phyloP scores from a whole-genome alignment of 2,329 filamentous ascomycete species.

The Talaromyces rugulosus region DNA sequence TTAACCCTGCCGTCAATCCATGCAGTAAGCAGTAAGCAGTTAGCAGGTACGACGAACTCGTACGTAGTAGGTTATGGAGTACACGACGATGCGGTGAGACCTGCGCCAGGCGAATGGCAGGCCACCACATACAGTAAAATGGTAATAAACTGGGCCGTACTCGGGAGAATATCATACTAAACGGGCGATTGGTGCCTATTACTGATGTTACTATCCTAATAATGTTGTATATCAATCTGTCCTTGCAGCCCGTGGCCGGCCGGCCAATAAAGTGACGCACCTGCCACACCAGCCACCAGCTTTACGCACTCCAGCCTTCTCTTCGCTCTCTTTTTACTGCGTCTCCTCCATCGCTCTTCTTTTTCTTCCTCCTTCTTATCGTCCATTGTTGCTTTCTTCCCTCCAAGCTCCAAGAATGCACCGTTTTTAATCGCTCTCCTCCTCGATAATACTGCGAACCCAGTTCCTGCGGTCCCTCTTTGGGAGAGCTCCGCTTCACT shows the following conservation, averaged over 20 bases:
- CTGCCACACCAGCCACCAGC: slow-evolving; percentile 11
- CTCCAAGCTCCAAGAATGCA: neutral
- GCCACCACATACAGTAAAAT: neutral
- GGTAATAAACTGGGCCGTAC: neutral
- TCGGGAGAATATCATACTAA: neutral
- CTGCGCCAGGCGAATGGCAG: neutral
- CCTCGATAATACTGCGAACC: neutral
- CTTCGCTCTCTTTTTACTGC: slow-evolving; percentile 7
- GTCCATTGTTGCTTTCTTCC: neutral
- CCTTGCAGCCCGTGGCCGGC: neutral
- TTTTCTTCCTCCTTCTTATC: neutral
- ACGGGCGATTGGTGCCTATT: neutral
- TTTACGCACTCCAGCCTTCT: slow-evolving; percentile 24
- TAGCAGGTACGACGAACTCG: neutral
- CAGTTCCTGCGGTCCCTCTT: neutral
- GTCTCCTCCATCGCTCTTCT: neutral
- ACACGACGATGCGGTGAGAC: neutral
- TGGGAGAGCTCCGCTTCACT: slow-evolving; percentile 10
- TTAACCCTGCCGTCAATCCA: neutral
- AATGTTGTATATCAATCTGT: neutral
- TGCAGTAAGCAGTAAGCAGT: neutral
- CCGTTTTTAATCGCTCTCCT: neutral
- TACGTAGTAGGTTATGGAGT: neutral
- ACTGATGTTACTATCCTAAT: no score
- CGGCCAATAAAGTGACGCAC: neutral